phyloP scores from a whole-genome alignment of 495 filamentous ascomycete species.

The Parachaetomium inaequale region DNA sequence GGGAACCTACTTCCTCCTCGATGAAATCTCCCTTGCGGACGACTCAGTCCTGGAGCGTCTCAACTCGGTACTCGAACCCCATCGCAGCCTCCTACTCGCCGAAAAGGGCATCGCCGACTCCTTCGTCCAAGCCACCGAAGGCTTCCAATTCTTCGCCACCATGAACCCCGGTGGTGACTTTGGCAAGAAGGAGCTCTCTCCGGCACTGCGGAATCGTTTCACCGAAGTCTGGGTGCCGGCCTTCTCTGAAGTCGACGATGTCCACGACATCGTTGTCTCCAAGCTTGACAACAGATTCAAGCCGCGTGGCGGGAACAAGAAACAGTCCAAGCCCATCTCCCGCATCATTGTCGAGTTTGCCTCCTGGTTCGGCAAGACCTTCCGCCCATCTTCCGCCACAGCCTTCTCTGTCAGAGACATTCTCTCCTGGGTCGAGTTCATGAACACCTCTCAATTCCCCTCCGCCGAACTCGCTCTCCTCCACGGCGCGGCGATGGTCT shows the following conservation, averaged over 20 bases:
- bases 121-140: slow-evolving; percentile 68
- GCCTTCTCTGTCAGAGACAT: slow-evolving; percentile 87
- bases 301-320: slow-evolving; percentile 8
- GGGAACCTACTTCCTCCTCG: slow-evolving; percentile 86
- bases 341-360: slow-evolving; percentile 76
- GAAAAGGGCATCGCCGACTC: slow-evolving; percentile 87
- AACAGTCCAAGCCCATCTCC: slow-evolving; percentile 44
- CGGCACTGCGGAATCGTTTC: slow-evolving; percentile 91
- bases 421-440: slow-evolving; percentile 88
- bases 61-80: slow-evolving; percentile 94
- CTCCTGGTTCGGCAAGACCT: slow-evolving; percentile 82
- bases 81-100: slow-evolving; percentile 80
- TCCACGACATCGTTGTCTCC: slow-evolving; percentile 76
- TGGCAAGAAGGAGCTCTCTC: slow-evolving; percentile 94
- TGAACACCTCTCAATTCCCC: slow-evolving; percentile 58
- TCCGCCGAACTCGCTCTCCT: slow-evolving; percentile 50
- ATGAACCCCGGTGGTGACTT: slow-evolving; percentile 99
- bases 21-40: slow-evolving; percentile 96
- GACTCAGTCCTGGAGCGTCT: slow-evolving; percentile 95
- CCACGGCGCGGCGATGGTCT: slow-evolving; percentile 93
- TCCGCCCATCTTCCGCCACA: slow-evolving; percentile 65
- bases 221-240: slow-evolving; percentile 98
- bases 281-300: slow-evolving; percentile 56
- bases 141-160: slow-evolving; percentile 94
- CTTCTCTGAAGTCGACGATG: slow-evolving; percentile 74